Base-by-base conservation (phyloP, 2,329 filamentous ascomycete genomes). In the Pseudogymnoascus sp. region DNA sequence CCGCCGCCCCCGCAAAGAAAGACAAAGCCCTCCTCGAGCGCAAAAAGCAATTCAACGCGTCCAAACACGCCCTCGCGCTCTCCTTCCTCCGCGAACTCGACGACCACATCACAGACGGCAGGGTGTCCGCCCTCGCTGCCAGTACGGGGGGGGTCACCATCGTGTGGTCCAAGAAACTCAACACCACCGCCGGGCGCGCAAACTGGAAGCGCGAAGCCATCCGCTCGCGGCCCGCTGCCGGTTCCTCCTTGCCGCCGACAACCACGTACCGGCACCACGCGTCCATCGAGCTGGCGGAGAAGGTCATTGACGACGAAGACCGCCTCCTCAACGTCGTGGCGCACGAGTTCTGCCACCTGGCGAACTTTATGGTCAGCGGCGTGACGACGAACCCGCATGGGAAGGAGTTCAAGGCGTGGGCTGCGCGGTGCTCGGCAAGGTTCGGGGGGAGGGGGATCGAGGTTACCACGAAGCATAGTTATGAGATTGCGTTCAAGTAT, bases 291-390 rank as follows among this genome's bases (percentile, higher is more conserved):
- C 84, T 97, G 2, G 91, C 93, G 0, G 86, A 90, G 63, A 96
- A 96, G 74, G 87, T 97, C 57, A 92, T 97, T 66, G 86, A 91
- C 72, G 83, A 88, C 70, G 85, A 90, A 68, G 76, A 88, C 64
- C 85, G 91, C 2, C 82, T 97, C 1, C 82, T 95, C 67, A 97
- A 97, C 74, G 92, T 95, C 0, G 78, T 97, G n/a, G 91, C 93
- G 0, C 95, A 99, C 74, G 95, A 99, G 71, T 97, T 95, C 78
- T 97, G 95, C 74, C 95, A 99, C 72, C 78, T 97, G 1, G 88
- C 91, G 47, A 96, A 92, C 70, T 97, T 93, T 75, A 96, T 97
- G 86, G 79, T 97, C 67, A 87, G 83, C 60, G 85, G 87, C 36
- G 79, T 93, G 36, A 87, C 84, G 47, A 87, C 86, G 63, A 87